phyloP scores from a whole-genome alignment of 1,139 yeast species.

The Pichia sp. region DNA sequence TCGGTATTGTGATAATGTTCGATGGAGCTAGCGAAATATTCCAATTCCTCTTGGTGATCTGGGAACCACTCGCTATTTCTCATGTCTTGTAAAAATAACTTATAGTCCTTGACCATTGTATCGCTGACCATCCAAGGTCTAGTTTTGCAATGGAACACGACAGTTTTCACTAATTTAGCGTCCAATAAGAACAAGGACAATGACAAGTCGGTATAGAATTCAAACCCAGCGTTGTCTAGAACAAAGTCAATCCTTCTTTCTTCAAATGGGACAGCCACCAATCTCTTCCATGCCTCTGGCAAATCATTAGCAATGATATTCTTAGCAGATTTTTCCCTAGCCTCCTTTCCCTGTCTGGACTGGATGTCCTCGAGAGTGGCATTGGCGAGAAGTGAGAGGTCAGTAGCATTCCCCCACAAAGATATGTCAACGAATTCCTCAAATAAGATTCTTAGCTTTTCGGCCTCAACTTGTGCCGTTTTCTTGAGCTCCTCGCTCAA shows the following conservation, averaged over 20 bases:
- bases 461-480: slow-evolving; percentile 12
- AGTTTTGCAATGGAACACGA: slow-evolving; percentile 82
- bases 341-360: slow-evolving; percentile 85
- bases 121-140: slow-evolving; percentile 98
- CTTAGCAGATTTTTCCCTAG: slow-evolving; percentile 76
- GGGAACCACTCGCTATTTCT: slow-evolving; percentile 49
- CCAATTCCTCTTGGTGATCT: slow-evolving; percentile 40
- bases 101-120: slow-evolving; percentile 79
- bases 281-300: slow-evolving; percentile 56
- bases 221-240: slow-evolving; percentile 93
- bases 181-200: slow-evolving; percentile 74
- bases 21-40: slow-evolving; percentile 48
- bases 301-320: slow-evolving; percentile 80
- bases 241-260: slow-evolving; percentile 68
- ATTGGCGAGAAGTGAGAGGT: slow-evolving; percentile 79
- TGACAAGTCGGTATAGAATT: slow-evolving; percentile 81
- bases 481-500: slow-evolving; percentile 37
- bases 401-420: slow-evolving; percentile 98
- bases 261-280: slow-evolving; percentile 31
- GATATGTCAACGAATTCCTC: slow-evolving; percentile 83
- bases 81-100: slow-evolving; percentile 55
- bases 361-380: slow-evolving; percentile 84
- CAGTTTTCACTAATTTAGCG: slow-evolving; percentile 52
- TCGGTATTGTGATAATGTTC: slow-evolving; percentile 46
- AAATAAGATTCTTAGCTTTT: slow-evolving; percentile 47